Percentiles rank a stretch among this genome's conserved stretches.
Conservation (phyloP, 106 monocot species). For the Dendrobium nobile region DNA sequence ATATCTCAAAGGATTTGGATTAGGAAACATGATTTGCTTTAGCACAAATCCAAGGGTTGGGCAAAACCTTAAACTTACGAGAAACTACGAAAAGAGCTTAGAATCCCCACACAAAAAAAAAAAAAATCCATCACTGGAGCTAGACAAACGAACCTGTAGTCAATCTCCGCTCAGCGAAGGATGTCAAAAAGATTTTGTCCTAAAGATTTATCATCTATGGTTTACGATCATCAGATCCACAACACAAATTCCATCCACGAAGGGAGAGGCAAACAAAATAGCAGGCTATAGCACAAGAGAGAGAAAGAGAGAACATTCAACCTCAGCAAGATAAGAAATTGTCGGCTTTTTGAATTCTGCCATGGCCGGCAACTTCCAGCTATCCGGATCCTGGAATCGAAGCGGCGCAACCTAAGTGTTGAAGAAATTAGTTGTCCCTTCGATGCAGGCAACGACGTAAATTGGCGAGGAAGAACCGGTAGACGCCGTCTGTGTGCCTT, state of each 20-base stretch:
- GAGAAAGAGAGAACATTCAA: neutral
- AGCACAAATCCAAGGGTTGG: neutral
- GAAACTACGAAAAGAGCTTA: neutral
- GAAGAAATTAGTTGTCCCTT: too few relatives aligned
- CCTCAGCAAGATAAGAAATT: too few relatives aligned
- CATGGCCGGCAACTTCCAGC: too few relatives aligned
- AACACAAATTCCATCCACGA: neutral
- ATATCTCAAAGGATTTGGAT: neutral
- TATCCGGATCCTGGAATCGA: too few relatives aligned
- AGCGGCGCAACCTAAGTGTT: too few relatives aligned
- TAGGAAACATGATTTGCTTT: neutral
- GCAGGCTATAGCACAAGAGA: neutral
- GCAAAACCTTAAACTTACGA: neutral
- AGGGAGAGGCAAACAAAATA: neutral
- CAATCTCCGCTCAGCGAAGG: neutral
- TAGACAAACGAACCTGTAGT: neutral
- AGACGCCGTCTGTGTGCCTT: too few relatives aligned
- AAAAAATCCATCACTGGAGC: neutral
- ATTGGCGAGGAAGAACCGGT: too few relatives aligned
- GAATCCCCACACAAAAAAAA: neutral
- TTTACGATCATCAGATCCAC: slow-evolving; percentile 1
- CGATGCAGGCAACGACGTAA: too few relatives aligned
- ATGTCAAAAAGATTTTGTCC: neutral
- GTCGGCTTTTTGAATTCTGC: too few relatives aligned
- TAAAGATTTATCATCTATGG: neutral